Evolutionary conservation across 139 green algal genomes (phyloP), one percentile per base, ranked within the genome.

Genomic region (Closterium sp.): DNA sequence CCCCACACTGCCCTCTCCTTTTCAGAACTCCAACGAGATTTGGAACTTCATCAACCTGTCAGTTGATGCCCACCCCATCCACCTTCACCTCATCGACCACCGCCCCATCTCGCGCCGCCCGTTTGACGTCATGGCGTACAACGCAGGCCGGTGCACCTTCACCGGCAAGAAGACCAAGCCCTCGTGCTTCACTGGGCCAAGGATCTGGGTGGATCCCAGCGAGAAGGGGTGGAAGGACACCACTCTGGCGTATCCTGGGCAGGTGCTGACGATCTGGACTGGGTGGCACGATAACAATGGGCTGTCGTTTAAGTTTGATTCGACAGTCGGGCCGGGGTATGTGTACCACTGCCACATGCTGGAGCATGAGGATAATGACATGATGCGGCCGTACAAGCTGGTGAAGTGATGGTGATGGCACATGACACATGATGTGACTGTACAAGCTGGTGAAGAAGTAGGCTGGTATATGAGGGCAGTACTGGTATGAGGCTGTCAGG

Each of bases 291-390:
- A 16, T 10, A 35, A 88, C 36, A 10, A 35, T 12, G 88, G 35
- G 28, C 9, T 25, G 88, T 12, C 88, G 25, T n/a, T 28, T 28
- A 28, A 12, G n/a, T 88, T 88, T 69, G 30, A 88, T 66, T 5
- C 32, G 4, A 76, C 89, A 7, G 6, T 7, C 28, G 33, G 28
- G 8, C 89, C 69, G n/a, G 88, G 88, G 9, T 91, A 91, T 88
- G n/a, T n/a, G n/a, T n/a, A n/a, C n/a, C n/a, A n/a, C n/a, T n/a
- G n/a, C n/a, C n/a, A n/a, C n/a, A n/a, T 91, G 16, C 76, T 92
- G 33, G 66, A 88, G 16, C 89, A 92, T 33, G 89, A 92, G 69
- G 89, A 88, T 69, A 91, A 91, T 35, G 69, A 92, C 34, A 88
- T 88, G 89, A 88, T 92, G 36, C 89, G 69, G 7, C 89, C 66